Evolutionary conservation across 352 stramenopile species (phyloP).

Genomic region (Achlya hypogyna): DNA sequence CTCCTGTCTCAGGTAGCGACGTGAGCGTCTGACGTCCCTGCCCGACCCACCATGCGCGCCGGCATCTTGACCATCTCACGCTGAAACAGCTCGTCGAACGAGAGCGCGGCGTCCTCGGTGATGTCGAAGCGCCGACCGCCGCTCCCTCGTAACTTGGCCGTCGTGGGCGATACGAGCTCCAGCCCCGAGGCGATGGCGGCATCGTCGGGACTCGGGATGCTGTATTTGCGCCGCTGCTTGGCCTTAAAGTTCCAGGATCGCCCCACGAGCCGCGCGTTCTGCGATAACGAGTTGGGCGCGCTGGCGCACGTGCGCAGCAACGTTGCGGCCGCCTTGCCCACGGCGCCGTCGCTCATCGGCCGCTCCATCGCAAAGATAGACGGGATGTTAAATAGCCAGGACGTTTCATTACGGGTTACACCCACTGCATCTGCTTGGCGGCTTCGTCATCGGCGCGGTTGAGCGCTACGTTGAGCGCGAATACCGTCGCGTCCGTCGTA

Average conservation of each 20-base stretch:
- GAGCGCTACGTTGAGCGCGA: neutral
- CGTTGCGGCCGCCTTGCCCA: neutral
- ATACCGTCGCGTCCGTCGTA: neutral
- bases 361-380: neutral
- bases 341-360: neutral
- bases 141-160: too few relatives aligned
- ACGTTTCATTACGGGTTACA: neutral
- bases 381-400: neutral
- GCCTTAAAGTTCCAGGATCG: conserved; percentile 12
- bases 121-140: neutral
- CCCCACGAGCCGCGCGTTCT: conserved; percentile 3
- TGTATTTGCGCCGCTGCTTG: conserved; percentile 9
- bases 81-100: conserved; percentile 13
- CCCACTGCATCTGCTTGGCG: conserved; percentile 6
- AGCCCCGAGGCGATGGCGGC: neutral
- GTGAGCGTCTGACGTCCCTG: neutral
- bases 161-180: too few relatives aligned
- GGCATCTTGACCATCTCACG: conserved; percentile 9
- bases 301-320: neutral
- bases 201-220: neutral
- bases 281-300: neutral
- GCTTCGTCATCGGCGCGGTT: neutral
- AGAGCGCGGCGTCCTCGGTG: neutral
- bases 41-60: neutral
- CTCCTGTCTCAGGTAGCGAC: neutral